Base-by-base conservation (phyloP, 2,329 filamentous ascomycete species). In the Alternaria triticina region DNA sequence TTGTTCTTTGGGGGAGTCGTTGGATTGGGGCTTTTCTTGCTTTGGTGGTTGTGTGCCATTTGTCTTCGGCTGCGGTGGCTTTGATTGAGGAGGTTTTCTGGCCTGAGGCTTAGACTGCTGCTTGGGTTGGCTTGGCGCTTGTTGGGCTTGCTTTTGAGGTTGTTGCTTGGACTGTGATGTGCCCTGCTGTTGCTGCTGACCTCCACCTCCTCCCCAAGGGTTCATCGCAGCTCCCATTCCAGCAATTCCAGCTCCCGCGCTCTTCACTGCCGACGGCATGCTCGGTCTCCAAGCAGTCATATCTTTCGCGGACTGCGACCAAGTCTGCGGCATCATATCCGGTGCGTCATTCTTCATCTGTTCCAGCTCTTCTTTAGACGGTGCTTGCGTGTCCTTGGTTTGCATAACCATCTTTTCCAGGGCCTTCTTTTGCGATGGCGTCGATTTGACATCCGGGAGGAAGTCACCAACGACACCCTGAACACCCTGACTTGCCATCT, bases 341-440 rank as follows among this genome's bases (percentile, higher is more conserved):
- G 74, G 74, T 20, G 71, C 72, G 23, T 79, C 76, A 6, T 64
- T 68, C 55, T 74, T 77, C 77, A 80, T 78, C 55, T 71, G 52
- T 57, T 79, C 76, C 52, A 79, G 54, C 61, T 79, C 77, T 65
- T 77, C 74, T 49, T 75, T 47, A 2, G 59, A 71, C 0, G 77
- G 77, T 15, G 74, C 72, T 22, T 78, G 74, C 12, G 72, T 76
- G 43, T 78, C 76, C 30, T 73, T 77, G 3, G 70, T 72, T 60
- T 79, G 77, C 71, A 74, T 77, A 8, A 79, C 70, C 77, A 79
- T 79, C 65, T 79, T 80, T 49, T 79, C 77, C 49, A 80, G 55
- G 5, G 77, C 72, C 54, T 72, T 77, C 62, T 76, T 77, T 28
- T 80, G 78, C n/a, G 73, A 61, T 8, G 74, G 68, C 3, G 75